These are phyloP conservation scores for Rhododendron molle DNA, from an alignment of 148 eudicot species.

Conservation along the genomic window DNA sequence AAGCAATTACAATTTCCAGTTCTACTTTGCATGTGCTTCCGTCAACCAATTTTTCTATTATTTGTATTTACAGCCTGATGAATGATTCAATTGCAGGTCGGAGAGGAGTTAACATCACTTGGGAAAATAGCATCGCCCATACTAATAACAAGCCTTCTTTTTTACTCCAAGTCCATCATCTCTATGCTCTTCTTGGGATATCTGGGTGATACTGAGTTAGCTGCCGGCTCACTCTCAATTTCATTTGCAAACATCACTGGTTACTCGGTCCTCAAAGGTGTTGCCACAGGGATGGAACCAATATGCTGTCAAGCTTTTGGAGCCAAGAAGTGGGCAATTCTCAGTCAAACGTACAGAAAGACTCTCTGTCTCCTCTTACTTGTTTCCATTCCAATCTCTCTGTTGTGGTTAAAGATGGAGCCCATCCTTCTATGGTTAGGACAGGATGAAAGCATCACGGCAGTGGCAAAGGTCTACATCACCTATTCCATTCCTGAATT, in stretches of 20 bases:
- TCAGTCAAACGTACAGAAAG: conserved; percentile 29
- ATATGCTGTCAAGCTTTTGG: conserved; percentile 40
- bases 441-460: conserved; percentile 25
- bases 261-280: conserved; percentile 31
- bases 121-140: conserved; percentile 20
- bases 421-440: conserved; percentile 29
- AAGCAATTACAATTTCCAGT: conserved; percentile 5
- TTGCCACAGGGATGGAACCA: conserved; percentile 41
- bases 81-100: conserved; percentile 21
- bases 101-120: conserved; percentile 19
- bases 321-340: conserved; percentile 20
- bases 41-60: not conserved
- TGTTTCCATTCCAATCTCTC: conserved; percentile 26
- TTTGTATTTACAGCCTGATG: not conserved
- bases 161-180: conserved; percentile 29
- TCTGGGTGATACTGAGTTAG: conserved; percentile 28
- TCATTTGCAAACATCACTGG: conserved; percentile 36
- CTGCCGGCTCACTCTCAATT: conserved; percentile 37
- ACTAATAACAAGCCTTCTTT: conserved; percentile 15
- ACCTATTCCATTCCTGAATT: conserved; percentile 41
- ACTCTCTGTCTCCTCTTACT: conserved; percentile 34
- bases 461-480: conserved; percentile 31
- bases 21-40: not conserved
- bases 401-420: conserved; percentile 45
- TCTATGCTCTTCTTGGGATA: conserved; percentile 36